Percentiles rank a stretch among this genome's conserved stretches.
phyloP scores from a whole-genome alignment of 768 basidiomycete species.

The Podaxis sp. region DNA sequence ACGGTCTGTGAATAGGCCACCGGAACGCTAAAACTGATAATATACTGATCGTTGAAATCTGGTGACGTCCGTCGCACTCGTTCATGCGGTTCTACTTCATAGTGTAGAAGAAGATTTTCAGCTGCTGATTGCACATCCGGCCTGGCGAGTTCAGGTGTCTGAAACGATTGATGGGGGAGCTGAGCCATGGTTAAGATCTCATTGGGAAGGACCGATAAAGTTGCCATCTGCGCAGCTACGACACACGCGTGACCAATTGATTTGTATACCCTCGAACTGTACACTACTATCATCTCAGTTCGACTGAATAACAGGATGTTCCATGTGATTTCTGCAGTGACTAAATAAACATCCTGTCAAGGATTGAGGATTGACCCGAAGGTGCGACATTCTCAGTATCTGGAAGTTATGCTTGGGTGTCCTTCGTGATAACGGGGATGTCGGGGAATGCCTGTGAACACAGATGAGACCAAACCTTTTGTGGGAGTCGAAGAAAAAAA shows the following conservation, averaged over 20 bases:
- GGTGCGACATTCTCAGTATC: background rate
- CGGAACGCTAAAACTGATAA: background rate
- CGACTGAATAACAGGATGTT: background rate
- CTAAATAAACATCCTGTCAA: background rate
- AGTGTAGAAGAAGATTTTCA: background rate
- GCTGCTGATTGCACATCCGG: background rate
- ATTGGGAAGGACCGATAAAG: background rate
- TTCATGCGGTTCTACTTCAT: background rate
- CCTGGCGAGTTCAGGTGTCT: background rate
- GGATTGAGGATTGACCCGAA: background rate
- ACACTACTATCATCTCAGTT: background rate
- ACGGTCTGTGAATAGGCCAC: background rate
- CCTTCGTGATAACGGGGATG: background rate
- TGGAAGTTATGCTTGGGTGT: background rate
- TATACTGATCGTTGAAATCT: background rate
- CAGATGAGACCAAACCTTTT: background rate
- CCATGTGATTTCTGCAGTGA: background rate
- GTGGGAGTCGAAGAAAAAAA: conserved; percentile 1
- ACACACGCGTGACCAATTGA: background rate
- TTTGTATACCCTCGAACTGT: no score
- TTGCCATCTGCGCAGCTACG: background rate
- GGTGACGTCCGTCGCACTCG: background rate
- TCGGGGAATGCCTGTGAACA: background rate
- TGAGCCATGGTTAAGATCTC: background rate
- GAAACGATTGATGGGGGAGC: background rate